Percentiles rank a stretch among this genome's conserved stretches.
phyloP scores from a whole-genome alignment of 371 early-diverging fungal species.

The Mortierella sp. region DNA sequence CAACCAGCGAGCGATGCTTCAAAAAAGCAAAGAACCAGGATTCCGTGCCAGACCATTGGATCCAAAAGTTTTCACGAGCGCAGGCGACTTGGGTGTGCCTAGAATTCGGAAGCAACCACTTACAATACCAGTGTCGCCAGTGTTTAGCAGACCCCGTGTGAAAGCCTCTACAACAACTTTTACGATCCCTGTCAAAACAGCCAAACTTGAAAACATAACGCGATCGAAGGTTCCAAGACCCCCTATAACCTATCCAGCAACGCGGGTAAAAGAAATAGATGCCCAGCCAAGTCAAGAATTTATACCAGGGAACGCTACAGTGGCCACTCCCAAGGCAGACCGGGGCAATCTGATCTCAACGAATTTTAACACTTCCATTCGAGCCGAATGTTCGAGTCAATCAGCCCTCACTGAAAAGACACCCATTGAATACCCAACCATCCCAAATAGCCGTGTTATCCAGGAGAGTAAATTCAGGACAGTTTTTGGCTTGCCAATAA shows the following conservation, averaged over 20 bases:
- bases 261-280: too few relatives aligned
- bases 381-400: neutral
- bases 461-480: neutral
- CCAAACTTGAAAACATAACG: too few relatives aligned
- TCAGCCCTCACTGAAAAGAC: neutral
- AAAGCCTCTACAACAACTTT: slow-evolving; percentile 25
- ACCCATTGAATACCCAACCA: slow-evolving; percentile 4
- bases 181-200: slow-evolving; percentile 9
- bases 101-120: slow-evolving; percentile 28
- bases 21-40: neutral
- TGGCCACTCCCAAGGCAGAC: too few relatives aligned
- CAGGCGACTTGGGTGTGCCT: slow-evolving; percentile 46
- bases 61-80: slow-evolving; percentile 46
- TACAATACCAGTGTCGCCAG: slow-evolving; percentile 38
- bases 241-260: too few relatives aligned
- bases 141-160: slow-evolving; percentile 24
- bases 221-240: too few relatives aligned
- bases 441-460: neutral
- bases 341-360: neutral
- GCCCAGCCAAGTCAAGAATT: too few relatives aligned
- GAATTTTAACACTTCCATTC: neutral
- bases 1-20: slow-evolving; percentile 23
- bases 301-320: too few relatives aligned
- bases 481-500: neutral
- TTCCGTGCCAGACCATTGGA: slow-evolving; percentile 45